These are phyloP conservation scores for Delonix regia DNA, from an alignment of 306 rosid species.

Conservation along the genomic window DNA sequence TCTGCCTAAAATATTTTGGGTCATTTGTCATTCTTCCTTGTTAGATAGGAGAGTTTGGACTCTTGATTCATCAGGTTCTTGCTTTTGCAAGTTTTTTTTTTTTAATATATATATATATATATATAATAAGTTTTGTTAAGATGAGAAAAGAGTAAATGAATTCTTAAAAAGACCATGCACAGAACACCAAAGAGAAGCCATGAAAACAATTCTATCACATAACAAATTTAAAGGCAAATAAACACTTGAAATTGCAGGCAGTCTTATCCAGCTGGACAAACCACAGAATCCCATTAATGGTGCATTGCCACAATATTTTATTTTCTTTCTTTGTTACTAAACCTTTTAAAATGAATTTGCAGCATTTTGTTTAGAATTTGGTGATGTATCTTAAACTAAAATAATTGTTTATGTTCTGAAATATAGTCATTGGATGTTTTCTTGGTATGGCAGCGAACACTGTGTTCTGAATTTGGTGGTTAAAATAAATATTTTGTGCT, in stretches of 20 bases:
- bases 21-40: too few relatives aligned
- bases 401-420: background rate
- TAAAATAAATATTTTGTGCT: constrained; percentile 16
- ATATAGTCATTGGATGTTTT: background rate
- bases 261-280: background rate
- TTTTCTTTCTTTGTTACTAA: background rate
- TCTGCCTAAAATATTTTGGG: too few relatives aligned
- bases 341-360: background rate
- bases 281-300: background rate
- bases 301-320: background rate
- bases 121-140: too few relatives aligned
- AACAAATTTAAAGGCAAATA: background rate
- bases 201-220: too few relatives aligned
- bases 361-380: background rate
- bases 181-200: too few relatives aligned
- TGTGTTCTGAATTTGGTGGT: background rate
- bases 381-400: background rate
- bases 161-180: too few relatives aligned
- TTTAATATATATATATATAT: too few relatives aligned
- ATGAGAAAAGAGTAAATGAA: too few relatives aligned
- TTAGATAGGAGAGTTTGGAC: too few relatives aligned
- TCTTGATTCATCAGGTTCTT: too few relatives aligned
- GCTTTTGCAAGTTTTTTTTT: too few relatives aligned
- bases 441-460: background rate
- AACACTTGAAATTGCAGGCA: background rate